These are phyloP conservation scores for Exophiala oligosperma DNA, from an alignment of 2,329 filamentous ascomycete species.

Conservation along the genomic window DNA sequence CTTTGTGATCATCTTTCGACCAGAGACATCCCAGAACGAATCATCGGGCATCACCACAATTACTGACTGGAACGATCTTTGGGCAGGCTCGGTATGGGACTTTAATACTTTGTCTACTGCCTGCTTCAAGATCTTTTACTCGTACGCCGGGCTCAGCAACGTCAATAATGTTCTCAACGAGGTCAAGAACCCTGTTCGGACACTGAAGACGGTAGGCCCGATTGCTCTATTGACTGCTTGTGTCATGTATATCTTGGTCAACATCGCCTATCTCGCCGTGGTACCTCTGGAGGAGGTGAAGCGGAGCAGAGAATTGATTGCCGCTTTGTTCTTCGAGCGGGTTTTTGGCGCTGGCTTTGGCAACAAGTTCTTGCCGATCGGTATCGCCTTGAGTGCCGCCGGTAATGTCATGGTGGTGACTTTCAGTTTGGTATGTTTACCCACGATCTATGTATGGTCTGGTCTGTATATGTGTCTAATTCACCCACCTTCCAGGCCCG, in stretches of 20 bases:
- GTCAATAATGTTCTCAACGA: constrained; percentile 72
- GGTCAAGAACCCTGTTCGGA: constrained; percentile 66
- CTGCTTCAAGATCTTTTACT: constrained; percentile 66
- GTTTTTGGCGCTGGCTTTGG: constrained; percentile 63
- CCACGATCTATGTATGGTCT: not conserved
- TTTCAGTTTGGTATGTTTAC: constrained; percentile 60
- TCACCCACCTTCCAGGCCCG: constrained; percentile 51
- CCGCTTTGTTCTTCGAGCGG: constrained; percentile 65
- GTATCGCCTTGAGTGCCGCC: constrained; percentile 65
- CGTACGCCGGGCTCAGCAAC: constrained; percentile 66
- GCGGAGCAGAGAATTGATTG: constrained; percentile 65
- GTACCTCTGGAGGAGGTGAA: constrained; percentile 68
- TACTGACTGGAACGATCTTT: constrained; percentile 55
- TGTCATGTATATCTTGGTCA: constrained; percentile 66
- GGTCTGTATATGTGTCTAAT: constrained; percentile 17
- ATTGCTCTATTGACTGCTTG: constrained; percentile 63
- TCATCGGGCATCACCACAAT: constrained; percentile 6
- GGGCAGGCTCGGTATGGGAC: constrained; percentile 67
- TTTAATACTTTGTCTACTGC: constrained; percentile 68
- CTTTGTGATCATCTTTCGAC: constrained; percentile 53
- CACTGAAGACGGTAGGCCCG: constrained; percentile 62
- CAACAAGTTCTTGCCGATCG: constrained; percentile 58
- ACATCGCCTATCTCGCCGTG: constrained; percentile 64
- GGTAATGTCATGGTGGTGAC: constrained; percentile 74
- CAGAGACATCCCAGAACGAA: constrained; percentile 1